Evolutionary conservation across 495 filamentous ascomycete genomes (phyloP).

Genomic region (Neurospora sublineolata): DNA sequence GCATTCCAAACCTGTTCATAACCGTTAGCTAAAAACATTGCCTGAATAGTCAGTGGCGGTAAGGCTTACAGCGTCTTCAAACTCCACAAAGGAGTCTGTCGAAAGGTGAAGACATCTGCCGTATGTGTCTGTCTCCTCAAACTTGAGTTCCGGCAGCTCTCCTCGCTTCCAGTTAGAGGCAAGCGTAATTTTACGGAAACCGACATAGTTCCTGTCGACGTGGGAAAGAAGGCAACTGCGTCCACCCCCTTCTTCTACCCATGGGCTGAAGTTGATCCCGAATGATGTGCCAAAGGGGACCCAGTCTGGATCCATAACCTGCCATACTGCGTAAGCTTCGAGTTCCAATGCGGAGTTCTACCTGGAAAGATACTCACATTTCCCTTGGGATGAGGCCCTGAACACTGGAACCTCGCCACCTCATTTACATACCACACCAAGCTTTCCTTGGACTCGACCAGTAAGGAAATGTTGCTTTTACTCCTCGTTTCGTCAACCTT

Average conservation of each 20-base stretch:
- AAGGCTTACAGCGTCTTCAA: constrained; percentile 30
- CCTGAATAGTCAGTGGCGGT: neutral
- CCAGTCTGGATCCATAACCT: constrained; percentile 29
- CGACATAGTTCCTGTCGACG: constrained; percentile 31
- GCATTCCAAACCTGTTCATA: constrained; percentile 24
- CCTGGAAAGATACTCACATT: constrained; percentile 17
- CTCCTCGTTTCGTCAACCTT: constrained; percentile 4
- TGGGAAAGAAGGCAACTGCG: constrained; percentile 29
- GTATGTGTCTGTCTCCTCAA: constrained; percentile 18
- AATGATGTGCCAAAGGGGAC: constrained; percentile 31
- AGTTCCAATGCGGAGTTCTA: neutral
- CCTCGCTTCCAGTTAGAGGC: constrained; percentile 12
- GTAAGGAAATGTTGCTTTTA: neutral
- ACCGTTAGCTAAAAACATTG: constrained; percentile 6
- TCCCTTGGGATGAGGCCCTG: constrained; percentile 28
- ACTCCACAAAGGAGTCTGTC: constrained; percentile 34
- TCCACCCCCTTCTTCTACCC: constrained; percentile 18
- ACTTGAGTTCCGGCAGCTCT: constrained; percentile 14
- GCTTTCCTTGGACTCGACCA: constrained; percentile 9
- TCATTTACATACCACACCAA: constrained; percentile 32
- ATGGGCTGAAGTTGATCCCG: constrained; percentile 33
- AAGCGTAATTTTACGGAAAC: constrained; percentile 31
- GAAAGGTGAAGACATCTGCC: constrained; percentile 33
- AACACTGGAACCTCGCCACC: constrained; percentile 27
- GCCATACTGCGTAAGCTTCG: neutral